Base-by-base conservation (phyloP, 768 basidiomycete genomes). In the Erythrobasidium yunnanense region DNA sequence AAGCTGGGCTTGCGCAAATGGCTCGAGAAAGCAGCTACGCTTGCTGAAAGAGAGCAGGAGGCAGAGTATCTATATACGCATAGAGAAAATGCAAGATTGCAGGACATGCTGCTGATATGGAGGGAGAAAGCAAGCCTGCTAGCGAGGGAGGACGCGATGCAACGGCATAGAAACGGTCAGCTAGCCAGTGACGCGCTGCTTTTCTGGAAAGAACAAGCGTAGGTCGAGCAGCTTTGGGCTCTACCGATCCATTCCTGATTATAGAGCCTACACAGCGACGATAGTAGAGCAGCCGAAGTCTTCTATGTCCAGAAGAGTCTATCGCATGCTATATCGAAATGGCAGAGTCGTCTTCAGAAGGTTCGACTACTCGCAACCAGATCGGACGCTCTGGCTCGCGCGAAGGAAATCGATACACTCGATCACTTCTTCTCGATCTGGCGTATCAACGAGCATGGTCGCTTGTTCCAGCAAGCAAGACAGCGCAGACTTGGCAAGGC, bases 381-480 rank as follows among this genome's bases (percentile, higher is more conserved):
- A 20, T 23, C 11, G 42, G 23, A 27, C 56, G 56, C 35, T 58
- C 4, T 58, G 38, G 22, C 3, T 8, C 2, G 56, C 56, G n/a
- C 35, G 56, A 22, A n/a, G n/a, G 56, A 58, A 11, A 33, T 29
- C 25, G 56, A 58, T 33, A 38, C 42, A 2, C 4, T 58, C 7
- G 56, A 58, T 27, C 35, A 45, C 8, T 25, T 18, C 20, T 58
- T 58, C 38, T 22, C 22, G 15, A 38, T 23, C 23, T 58, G 56
- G 56, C 22, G 45, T 13, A 25, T 58, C 7, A 38, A 32, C n/a
- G 56, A 58, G 56, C 56, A 58, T 27, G 35, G 25, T 7, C n/a
- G 33, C 18, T 25, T 58, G 23, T 22, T 58, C 8, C 22, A 58
- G 15, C 56, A 45, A 58, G 38, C 56, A 13, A 38, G 33, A 27